Evolutionary conservation across 768 basidiomycete species (phyloP).

Genomic region (Phlebiopsis flavidoalba): DNA sequence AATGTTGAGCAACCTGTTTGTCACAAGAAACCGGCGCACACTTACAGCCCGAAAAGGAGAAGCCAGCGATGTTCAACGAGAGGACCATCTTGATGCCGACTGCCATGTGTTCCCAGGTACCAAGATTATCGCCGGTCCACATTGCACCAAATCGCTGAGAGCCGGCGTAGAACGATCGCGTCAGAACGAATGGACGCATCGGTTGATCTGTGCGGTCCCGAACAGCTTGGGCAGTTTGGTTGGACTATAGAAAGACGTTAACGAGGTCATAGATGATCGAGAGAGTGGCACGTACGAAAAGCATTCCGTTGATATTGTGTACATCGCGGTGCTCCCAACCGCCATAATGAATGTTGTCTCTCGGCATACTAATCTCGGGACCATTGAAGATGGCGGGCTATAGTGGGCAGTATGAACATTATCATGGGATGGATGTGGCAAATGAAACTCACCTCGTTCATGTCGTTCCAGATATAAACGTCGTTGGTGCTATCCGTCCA

Average conservation of each 20-base stretch:
- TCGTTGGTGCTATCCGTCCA: constrained; percentile 80
- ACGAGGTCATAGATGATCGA: background rate
- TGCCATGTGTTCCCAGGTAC: constrained; percentile 97
- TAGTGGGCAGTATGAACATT: background rate
- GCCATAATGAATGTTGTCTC: constrained; percentile 77
- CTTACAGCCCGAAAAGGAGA: constrained; percentile 90
- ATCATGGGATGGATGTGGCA: background rate
- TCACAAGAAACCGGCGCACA: constrained; percentile 7
- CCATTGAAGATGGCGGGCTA: constrained; percentile 98
- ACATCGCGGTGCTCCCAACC: constrained; percentile 98
- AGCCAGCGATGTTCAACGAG: constrained; percentile 81
- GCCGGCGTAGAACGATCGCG: constrained; percentile 91
- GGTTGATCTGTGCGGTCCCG: constrained; percentile 67
- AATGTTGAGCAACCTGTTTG: background rate
- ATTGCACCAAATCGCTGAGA: constrained; percentile 95
- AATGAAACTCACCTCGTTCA: constrained; percentile 80
- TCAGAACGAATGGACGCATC: constrained; percentile 91
- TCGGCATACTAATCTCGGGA: constrained; percentile 85
- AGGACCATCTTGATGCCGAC: constrained; percentile 93
- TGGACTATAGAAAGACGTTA: constrained; percentile 47
- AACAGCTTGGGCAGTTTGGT: constrained; percentile 78
- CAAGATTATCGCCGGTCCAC: constrained; percentile 98
- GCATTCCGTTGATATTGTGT: constrained; percentile 97
- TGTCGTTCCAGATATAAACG: constrained; percentile 97
- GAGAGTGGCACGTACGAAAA: constrained; percentile 51